phyloP scores from a whole-genome alignment of 305 asterid species.

The Petunia hybrid region DNA sequence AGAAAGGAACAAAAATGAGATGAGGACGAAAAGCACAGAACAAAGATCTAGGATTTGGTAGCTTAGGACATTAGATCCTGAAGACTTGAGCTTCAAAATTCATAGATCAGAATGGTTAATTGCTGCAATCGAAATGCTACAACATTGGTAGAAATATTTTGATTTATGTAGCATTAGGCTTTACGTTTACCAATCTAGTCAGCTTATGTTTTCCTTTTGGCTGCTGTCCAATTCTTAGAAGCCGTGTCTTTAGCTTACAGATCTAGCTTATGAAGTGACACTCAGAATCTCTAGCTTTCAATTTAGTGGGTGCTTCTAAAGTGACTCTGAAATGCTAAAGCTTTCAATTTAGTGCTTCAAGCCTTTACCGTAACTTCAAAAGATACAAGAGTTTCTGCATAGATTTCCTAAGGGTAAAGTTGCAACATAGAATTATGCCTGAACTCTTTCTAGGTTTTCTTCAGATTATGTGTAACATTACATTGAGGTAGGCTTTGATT shows the following conservation, averaged over 20 bases:
- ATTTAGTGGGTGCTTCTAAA: conserved; percentile 17
- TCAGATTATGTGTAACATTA: not conserved
- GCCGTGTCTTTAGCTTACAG: conserved; percentile 17
- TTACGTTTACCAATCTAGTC: conserved; percentile 16
- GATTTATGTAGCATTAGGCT: not conserved
- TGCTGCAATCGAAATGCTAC: not conserved
- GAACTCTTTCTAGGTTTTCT: conserved; percentile 10
- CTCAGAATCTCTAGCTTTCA: conserved; percentile 22
- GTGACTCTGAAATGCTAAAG: not conserved
- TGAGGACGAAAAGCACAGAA: not conserved
- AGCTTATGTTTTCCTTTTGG: conserved; percentile 22
- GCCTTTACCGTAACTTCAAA: not conserved
- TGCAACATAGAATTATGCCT: conserved; percentile 23
- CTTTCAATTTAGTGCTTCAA: conserved; percentile 18
- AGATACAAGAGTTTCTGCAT: not conserved
- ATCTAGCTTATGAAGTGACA: conserved; percentile 2
- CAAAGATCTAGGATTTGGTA: conserved; percentile 28
- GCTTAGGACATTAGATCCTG: conserved; percentile 19
- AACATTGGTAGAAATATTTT: not conserved
- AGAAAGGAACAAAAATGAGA: conserved; percentile 23
- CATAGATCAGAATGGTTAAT: not conserved
- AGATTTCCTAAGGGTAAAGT: conserved; percentile 9
- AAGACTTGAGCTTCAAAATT: not conserved
- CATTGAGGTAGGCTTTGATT: not conserved
- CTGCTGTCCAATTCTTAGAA: conserved; percentile 1